Percentiles rank a stretch among this genome's conserved stretches.
Evolutionary conservation across 2,329 filamentous ascomycete genomes (phyloP).

Genomic region (Fusarium chlamydosporum): DNA sequence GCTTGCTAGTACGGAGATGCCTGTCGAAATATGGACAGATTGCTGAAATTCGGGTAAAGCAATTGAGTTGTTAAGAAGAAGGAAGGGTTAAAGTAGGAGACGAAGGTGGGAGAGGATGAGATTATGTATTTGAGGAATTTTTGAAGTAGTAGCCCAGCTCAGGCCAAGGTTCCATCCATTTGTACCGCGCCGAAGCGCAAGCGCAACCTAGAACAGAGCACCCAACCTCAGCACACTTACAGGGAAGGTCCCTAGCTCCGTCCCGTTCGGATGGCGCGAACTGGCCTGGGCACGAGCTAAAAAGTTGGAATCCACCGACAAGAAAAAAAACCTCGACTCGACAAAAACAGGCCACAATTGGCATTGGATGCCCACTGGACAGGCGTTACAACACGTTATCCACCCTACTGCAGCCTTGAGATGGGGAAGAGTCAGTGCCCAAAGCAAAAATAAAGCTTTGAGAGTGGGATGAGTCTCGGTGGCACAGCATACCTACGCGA

Average conservation of each 20-base stretch:
- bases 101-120: slow-evolving; percentile 38
- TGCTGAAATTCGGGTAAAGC: neutral
- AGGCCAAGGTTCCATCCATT: slow-evolving; percentile 8
- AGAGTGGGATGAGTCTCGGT: slow-evolving; percentile 22
- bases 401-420: slow-evolving; percentile 18
- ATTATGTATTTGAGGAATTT: slow-evolving; percentile 51
- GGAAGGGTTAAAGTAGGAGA: slow-evolving; percentile 9
- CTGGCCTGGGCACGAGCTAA: slow-evolving; percentile 33
- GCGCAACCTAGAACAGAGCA: slow-evolving; percentile 4
- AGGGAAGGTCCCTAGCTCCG: slow-evolving; percentile 27
- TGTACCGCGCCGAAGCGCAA: slow-evolving; percentile 43
- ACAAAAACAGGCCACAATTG: slow-evolving; percentile 43
- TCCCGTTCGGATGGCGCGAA: slow-evolving; percentile 38
- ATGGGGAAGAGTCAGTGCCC: slow-evolving; percentile 14
- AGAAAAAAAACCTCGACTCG: slow-evolving; percentile 31
- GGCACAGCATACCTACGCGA: slow-evolving; percentile 25
- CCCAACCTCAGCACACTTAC: slow-evolving; percentile 22
- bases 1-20: slow-evolving; percentile 15
- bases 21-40: neutral
- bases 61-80: slow-evolving; percentile 28
- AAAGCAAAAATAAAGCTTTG: slow-evolving; percentile 7
- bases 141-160: slow-evolving; percentile 17
- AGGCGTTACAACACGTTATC: slow-evolving; percentile 35
- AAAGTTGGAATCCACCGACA: slow-evolving; percentile 25
- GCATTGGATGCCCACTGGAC: slow-evolving; percentile 12